Evolutionary conservation across 2,329 filamentous ascomycete genomes (phyloP), one percentile per base, ranked within the genome.

Genomic region (Fusarium sp.): DNA sequence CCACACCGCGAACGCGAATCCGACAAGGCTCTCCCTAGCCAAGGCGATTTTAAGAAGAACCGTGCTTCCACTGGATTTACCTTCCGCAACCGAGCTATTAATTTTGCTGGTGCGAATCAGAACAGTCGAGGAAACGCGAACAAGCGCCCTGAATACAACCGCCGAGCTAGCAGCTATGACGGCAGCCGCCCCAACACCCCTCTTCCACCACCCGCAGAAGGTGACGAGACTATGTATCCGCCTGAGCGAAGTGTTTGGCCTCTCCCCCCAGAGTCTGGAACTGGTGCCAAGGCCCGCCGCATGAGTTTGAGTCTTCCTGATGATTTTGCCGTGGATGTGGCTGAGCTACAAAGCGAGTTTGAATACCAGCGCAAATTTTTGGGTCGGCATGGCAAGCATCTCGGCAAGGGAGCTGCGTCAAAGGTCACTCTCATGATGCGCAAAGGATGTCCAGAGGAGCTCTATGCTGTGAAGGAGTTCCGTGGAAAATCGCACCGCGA

Each of bases 401-500:
- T 97, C 9, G 94, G 94, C 66, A 93, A 92, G 80, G 94, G 94
- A 44, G 92, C 92, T 14, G 95, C 92, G 8, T 93, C 93, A 45
- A 91, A 92, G 72, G 94, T 97, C 25, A 92, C 89, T 34, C 85
- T 95, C 65, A 96, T 97, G 92, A 85, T 85, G 61, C 88, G 90
- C 68, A 93, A 91, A 78, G 90, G 89, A 32, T 86, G 82, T 63
- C 82, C 86, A 8, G 84, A 84, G 42, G 90, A 93, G 75, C 81
- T 94, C 10, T 95, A 91, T 72, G 94, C 94, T 0, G 93, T 97
- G 73, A 97, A 97, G 82, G 92, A 96, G 76, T 97, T 97, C 79
- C 89, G 93, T 14, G 87, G 88, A 70, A 92, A 92, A 79, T 89
- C 89, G 38, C 85, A 87, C 34, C 85, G 86, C 43, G 94, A 97